Percentiles rank a stretch among this genome's conserved stretches.
These are phyloP conservation scores for Plectosphaerella sp. DNA, from an alignment of 2,329 filamentous ascomycete species.

Conservation along the genomic window DNA sequence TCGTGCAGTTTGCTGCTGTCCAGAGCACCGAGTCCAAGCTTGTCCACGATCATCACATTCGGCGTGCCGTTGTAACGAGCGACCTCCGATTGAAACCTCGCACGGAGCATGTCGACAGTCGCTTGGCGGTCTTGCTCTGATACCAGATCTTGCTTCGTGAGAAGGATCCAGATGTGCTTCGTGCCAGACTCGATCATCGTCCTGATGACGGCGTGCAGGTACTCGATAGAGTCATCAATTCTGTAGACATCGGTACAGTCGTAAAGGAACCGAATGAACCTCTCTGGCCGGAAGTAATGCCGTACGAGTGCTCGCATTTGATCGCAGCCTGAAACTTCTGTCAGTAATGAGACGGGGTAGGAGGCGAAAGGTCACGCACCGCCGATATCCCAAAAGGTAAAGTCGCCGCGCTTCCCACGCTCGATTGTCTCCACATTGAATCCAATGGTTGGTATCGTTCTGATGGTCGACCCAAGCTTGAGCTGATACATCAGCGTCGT, in stretches of 20 bases:
- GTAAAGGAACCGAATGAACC: constrained; percentile 22
- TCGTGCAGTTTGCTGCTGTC: neutral
- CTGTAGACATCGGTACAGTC: constrained; percentile 18
- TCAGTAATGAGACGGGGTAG: neutral
- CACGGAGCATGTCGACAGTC: constrained; percentile 13
- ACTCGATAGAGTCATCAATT: constrained; percentile 14
- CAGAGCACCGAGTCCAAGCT: constrained; percentile 16
- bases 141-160: constrained; percentile 27
- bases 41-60: constrained; percentile 15
- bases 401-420: constrained; percentile 11
- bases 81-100: neutral
- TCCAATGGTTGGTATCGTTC: constrained; percentile 97
- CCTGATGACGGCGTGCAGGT: constrained; percentile 8
- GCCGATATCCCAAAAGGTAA: constrained; percentile 23
- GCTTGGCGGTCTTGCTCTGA: constrained; percentile 7
- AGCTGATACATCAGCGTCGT: constrained; percentile 69
- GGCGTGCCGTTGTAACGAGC: constrained; percentile 5
- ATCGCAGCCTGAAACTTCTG: constrained; percentile 16
- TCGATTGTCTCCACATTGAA: constrained; percentile 91
- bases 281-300: constrained; percentile 19
- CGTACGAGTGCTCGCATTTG: constrained; percentile 19
- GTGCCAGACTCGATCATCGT: constrained; percentile 14
- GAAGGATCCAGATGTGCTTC: constrained; percentile 21
- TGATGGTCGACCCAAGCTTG: constrained; percentile 96
- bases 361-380: constrained; percentile 10